Base-by-base conservation (phyloP, 164 flowering plant genomes). In the Hamamelis virginiana region DNA sequence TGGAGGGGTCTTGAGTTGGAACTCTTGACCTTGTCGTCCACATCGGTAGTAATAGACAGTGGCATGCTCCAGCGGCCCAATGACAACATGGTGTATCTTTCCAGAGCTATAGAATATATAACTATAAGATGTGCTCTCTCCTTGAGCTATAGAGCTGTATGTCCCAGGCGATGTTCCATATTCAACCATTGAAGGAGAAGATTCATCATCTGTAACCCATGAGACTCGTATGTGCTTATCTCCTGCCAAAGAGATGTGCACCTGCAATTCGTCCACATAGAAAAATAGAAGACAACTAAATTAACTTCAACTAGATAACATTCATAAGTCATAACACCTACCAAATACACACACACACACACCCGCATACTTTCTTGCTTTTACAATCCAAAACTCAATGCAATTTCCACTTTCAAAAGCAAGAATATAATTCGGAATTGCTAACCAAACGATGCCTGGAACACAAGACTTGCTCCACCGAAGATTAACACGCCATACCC, bases 191-290 rank as follows among this genome's bases (percentile, higher is more conserved):
- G 98, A 86, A 65, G 91, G 91, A 69, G 94, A 59, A 48, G 78
- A 81, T 46, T 74, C 64, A 70, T 80, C 87, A 66, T 72, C 74
- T 16, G 96, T 91, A 53, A 88, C 60, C 98, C 98, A 92, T 55
- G 97, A 60, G 44, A 94, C 70, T 25, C 92, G 83, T 88, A 92
- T 89, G 69, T 85, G 88, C 43, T 83, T 84, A 25, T 91, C 86
- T 28, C 96, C 96, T 0, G 94, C 97, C 82, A 94, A 77, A 52
- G 98, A 94, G 44, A 91, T 84, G 74, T 94, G 98, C 53, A 94
- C 97, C 98, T 94, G 82, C 66, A 87, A 69, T 2, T 33, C 41
- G 6, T 33, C 2, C 41, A 33, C 41, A 33, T 33, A 6, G 41
- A 33, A 33, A 6, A 33, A 33, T 33, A 6, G 41, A 33, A 33